Base-by-base conservation (phyloP, 2,329 filamentous ascomycete species). In the Neobulgaria alba region DNA sequence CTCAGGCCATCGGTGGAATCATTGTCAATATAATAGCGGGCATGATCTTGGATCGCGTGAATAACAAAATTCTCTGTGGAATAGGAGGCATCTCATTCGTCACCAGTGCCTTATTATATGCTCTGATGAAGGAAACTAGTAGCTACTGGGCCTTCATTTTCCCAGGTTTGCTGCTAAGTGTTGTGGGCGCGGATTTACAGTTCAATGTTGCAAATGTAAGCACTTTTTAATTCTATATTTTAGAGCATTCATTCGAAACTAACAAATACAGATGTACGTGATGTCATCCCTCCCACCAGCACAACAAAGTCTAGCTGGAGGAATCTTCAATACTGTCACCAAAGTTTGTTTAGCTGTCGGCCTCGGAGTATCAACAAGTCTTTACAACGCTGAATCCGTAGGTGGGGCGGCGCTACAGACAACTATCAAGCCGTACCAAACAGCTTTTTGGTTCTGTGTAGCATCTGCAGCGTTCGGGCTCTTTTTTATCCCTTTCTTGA, bases 61-160 rank as follows among this genome's bases (percentile, higher is more conserved):
- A 73, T 52, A 84, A 84, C 58, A 80, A 75, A 45, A 45, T 77
- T 1, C 63, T 85, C 10, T 76, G 80, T 63, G 57, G 56, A 2
- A 49, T 66, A n/a, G 66, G 65, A 4, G 56, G 64, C 3, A 38
- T 61, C 4, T 55, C 63, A 17, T 69, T 66, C 48, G 46, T 66
- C 2, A 60, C 41, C 3, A 59, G 61, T 9, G 59, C 56, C 50
- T 58, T 79, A 1, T 64, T 84, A 3, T 64, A 78, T 20, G 72
- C 75, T 0, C 65, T 79, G 29, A 75, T 79, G 56, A 61, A 65
- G 21, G 57, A 66, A 1, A 65, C 70, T 7, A 69, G 68, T 43
- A 68, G 64, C 12, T 83, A 83, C 57, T 84, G 79, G 79, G 73
- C 73, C 0, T 77, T 79, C 48, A 70, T 72, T 8, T 83, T 84